Percentiles rank a stretch among this genome's conserved stretches.
Evolutionary conservation across 2,329 filamentous ascomycete genomes (phyloP).

Genomic region (Nigrospora oryzae): DNA sequence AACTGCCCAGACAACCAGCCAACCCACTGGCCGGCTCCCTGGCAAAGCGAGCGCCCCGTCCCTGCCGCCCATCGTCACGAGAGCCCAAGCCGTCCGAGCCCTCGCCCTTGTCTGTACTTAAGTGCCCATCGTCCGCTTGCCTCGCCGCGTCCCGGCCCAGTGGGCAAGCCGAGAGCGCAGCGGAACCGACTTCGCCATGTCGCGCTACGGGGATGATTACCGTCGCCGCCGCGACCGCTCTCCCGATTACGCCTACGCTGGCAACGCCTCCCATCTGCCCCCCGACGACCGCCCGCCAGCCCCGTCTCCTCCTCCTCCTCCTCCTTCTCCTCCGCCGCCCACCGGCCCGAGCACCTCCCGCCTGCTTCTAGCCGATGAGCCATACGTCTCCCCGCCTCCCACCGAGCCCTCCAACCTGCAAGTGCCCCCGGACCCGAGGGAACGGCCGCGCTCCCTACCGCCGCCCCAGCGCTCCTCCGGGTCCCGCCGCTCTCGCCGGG

Average conservation of each 20-base stretch:
- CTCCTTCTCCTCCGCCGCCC: background rate
- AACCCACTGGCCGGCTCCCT: too few species aligned
- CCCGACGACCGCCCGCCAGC: background rate
- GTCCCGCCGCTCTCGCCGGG: background rate
- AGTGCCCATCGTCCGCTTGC: too few species aligned
- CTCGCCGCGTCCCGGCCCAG: too few species aligned
- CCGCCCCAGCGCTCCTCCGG: slow-evolving; percentile 6
- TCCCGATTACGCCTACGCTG: slow-evolving; percentile 1
- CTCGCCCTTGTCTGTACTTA: too few species aligned
- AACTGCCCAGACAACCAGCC: too few species aligned
- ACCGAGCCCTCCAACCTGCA: slow-evolving; percentile 11
- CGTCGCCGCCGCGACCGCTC: background rate
- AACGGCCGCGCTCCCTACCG: slow-evolving; percentile 18
- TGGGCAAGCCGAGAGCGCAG: too few species aligned
- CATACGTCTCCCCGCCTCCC: slow-evolving; percentile 22
- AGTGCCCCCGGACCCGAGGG: slow-evolving; percentile 12
- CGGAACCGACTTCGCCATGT: background rate
- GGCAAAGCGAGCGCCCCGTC: too few species aligned
- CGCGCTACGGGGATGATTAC: slow-evolving; percentile 1
- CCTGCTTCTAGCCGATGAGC: slow-evolving; percentile 26
- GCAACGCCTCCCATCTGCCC: background rate
- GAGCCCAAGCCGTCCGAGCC: too few species aligned
- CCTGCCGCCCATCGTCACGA: too few species aligned
- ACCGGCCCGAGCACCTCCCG: background rate
- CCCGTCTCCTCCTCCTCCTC: background rate